These are phyloP conservation scores for Furcasterigmium furcatum DNA, from an alignment of 2,329 filamentous ascomycete species.

Conservation along the genomic window DNA sequence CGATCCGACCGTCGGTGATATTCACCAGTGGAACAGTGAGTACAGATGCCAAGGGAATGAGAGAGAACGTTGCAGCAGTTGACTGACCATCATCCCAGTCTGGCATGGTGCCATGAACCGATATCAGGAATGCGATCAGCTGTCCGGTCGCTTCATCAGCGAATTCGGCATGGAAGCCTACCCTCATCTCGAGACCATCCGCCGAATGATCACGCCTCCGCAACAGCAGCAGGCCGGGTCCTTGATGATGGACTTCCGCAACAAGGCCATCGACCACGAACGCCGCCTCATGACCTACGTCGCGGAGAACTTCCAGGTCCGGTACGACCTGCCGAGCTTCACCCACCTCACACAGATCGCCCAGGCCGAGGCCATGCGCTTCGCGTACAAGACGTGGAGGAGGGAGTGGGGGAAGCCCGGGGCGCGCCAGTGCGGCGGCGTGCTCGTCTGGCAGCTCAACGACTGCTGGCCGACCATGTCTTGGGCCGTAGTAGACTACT, in stretches of 20 bases:
- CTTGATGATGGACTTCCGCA: conserved; percentile 65
- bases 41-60: too few species aligned
- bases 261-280: conserved; percentile 78
- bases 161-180: conserved; percentile 84
- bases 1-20: conserved; percentile 70
- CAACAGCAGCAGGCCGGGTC: conserved; percentile 62
- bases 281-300: conserved; percentile 71
- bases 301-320: conserved; percentile 64
- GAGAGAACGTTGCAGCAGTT: too few species aligned
- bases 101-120: conserved; percentile 78
- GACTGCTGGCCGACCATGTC: conserved; percentile 67
- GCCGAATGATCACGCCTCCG: conserved; percentile 55
- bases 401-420: conserved; percentile 58
- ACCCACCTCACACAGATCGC: conserved; percentile 65
- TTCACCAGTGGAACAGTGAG: conserved; percentile 70
- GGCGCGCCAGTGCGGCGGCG: conserved; percentile 59
- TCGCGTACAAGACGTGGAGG: conserved; percentile 54
- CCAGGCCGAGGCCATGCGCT: conserved; percentile 49
- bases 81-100: conserved; percentile 29
- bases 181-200: conserved; percentile 69
- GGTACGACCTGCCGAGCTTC: conserved; percentile 64
- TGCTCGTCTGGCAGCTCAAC: conserved; percentile 67
- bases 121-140: conserved; percentile 70
- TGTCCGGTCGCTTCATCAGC: conserved; percentile 74
- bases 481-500: conserved; percentile 53